Base-by-base conservation (phyloP, 129 eudicot genomes). In the Scalesia atractyloides region DNA sequence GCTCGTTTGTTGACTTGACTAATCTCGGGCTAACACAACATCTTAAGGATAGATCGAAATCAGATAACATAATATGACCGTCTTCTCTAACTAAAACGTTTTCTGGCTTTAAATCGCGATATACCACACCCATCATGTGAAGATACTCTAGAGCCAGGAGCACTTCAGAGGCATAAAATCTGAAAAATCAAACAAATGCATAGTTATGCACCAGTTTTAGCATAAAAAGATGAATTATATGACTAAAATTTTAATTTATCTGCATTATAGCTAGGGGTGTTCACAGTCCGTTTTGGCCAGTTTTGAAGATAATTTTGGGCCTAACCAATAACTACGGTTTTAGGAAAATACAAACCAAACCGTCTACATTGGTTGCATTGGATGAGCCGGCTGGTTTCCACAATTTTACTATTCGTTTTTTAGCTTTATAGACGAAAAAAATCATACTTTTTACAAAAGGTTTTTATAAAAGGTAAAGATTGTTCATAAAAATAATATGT, bases 41-140 rank as follows among this genome's bases (percentile, higher is more conserved):
- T 49, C 90, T 76, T 66, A 93, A 66, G 1, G 98, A 93, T 51
- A 93, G 64, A 77, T 93, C 96, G 20, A 93, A 93, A 81, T 93
- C 98, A 0, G 98, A 89, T 15, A 92, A 74, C 98, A 92, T 92
- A 19, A 92, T 89, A 68, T 92, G 98, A 64, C 98, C 98, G 72
- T 92, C 98, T 80, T 92, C 96, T 66, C 98, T 83, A 33, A 92
- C 96, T 51, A 89, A 74, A 7, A 92, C 95, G 4, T 92, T 92
- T 78, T 92, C 98, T 14, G 98, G 98, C 68, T 92, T 92, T 54
- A 92, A 79, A 70, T 92, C 98, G 67, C 98, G 81, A 53, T 92
- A 92, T 5, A 92, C 96, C 58, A 93, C 98, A 15, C 98, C 98
- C 98, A 93, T 93, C 98, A 93, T 93, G 79, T 93, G 98, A 24